These are phyloP conservation scores for Berkeleyomyces rouxiae DNA, from an alignment of 2,329 filamentous ascomycete genomes.

Conservation along the genomic window DNA sequence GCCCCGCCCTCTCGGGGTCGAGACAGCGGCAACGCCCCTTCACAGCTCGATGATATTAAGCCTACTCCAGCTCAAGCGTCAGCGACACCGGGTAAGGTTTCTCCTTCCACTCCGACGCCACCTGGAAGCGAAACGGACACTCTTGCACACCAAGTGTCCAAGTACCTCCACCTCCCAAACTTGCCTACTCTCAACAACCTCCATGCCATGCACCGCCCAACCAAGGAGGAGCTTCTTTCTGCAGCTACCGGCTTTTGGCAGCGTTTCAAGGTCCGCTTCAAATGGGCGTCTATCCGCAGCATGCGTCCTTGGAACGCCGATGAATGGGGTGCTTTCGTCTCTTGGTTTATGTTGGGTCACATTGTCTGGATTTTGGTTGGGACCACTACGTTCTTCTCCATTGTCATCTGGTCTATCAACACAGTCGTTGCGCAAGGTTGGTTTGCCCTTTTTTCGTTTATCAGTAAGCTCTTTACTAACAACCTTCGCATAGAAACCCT, in stretches of 20 bases:
- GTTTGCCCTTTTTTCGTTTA: constrained; percentile 15
- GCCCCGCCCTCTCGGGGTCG: background rate
- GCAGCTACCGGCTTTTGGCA: constrained; percentile 90
- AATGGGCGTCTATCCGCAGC: constrained; percentile 93
- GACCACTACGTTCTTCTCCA: constrained; percentile 91
- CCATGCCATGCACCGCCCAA: constrained; percentile 39
- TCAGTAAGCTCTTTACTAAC: background rate
- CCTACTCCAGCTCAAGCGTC: background rate
- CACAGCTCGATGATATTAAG: background rate
- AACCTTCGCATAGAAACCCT: constrained; percentile 54
- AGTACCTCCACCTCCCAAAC: constrained; percentile 45
- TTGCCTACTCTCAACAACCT: constrained; percentile 30
- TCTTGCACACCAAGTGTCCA: constrained; percentile 36
- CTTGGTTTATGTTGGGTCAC: constrained; percentile 88
- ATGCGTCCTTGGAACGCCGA: constrained; percentile 88
- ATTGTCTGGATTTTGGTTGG: constrained; percentile 91
- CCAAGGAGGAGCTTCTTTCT: constrained; percentile 80
- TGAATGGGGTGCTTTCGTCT: constrained; percentile 86
- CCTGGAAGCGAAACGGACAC: constrained; percentile 23
- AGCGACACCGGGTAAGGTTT: background rate
- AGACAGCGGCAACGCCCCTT: background rate
- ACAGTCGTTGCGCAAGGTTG: constrained; percentile 86
- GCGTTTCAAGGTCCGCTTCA: constrained; percentile 77
- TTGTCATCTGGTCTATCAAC: constrained; percentile 81
- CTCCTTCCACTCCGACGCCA: background rate